A percentile compares a stretch with the other conserved stretches of the same genome.
Evolutionary conservation across 371 early-diverging fungal species (phyloP).

Genomic region (Apophysomyces sp.): DNA sequence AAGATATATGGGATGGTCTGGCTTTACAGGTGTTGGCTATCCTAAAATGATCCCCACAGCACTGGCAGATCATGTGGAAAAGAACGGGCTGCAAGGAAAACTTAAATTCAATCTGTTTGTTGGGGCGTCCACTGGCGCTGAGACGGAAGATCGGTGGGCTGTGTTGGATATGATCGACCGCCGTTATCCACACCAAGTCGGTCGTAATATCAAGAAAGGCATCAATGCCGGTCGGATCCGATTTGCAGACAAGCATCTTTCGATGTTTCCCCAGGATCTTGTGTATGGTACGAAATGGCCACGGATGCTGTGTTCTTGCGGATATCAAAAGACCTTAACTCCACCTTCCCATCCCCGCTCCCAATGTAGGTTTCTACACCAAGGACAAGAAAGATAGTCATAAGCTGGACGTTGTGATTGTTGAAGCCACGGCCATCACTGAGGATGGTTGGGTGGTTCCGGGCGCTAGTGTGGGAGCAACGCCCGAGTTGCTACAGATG

Average conservation of each 20-base stretch:
- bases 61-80: constrained; percentile 27
- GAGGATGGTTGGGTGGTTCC: constrained; percentile 29
- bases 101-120: constrained; percentile 27
- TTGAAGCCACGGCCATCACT: constrained; percentile 29
- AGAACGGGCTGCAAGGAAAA: constrained; percentile 23
- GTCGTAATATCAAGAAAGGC: constrained; percentile 20
- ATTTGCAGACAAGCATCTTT: constrained; percentile 32
- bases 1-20: constrained; percentile 25
- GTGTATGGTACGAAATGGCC: constrained; percentile 18
- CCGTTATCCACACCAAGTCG: constrained; percentile 29
- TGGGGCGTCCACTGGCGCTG: constrained; percentile 23
- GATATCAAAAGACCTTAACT: no score
- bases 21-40: constrained; percentile 31
- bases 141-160: constrained; percentile 22
- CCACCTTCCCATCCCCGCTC: no score
- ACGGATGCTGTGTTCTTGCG: no score
- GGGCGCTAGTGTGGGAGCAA: constrained; percentile 29
- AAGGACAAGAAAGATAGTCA: constrained; percentile 15
- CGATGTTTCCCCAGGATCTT: constrained; percentile 29
- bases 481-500: constrained; percentile 26
- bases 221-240: constrained; percentile 23
- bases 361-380: constrained; percentile 12
- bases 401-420: constrained; percentile 21
- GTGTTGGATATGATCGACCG: constrained; percentile 24
- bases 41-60: constrained; percentile 26